Evolutionary conservation across 148 eudicot species (phyloP), one percentile per base, ranked within the genome.

Genomic region (Vaccinium darrowii): DNA sequence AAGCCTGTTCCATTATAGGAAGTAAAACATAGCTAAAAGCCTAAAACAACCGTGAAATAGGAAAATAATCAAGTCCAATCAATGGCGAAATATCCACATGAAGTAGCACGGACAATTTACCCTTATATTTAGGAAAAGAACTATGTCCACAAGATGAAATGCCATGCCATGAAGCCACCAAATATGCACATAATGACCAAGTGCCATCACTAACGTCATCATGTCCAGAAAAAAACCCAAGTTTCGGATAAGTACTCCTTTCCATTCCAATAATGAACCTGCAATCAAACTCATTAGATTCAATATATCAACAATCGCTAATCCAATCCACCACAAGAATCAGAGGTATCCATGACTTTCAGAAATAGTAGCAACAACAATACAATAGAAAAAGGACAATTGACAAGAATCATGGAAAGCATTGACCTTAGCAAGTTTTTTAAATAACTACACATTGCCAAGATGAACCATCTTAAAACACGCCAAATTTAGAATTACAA

Each of bases 91-190:
- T 77, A 79, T 21, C 16, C 4, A 4, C 0, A n/a, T 1, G 16
- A 3, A 56, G 14, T 14, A 83, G 97, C 97, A 94, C 93, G 93
- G 80, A 94, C 87, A 87, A 95, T 87, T 63, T 93, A 95, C 99
- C 71, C 99, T 97, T 83, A 95, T 97, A 82, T 95, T 95, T 60
- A 97, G 92, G 89, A 97, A 93, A 80, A 97, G 94, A 82, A 97
- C 90, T 58, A 89, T 98, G 91, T 97, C 99, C 33, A 95, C 91
- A 72, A 97, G 93, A 88, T 95, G 99, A 85, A 97, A 95, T 57
- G 99, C 91, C 98, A 97, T 95, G 90, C 99, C 99, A 89, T 97
- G 99, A 85, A 97, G 98, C 97, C 97, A 93, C 99, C 99, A 97
- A 82, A 97, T 97, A 88, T 90, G 91, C 86, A 93, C 90, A 85